These are phyloP conservation scores for Olyra latifolia DNA, from an alignment of 176 grass and related monocot species.

Conservation along the genomic window DNA sequence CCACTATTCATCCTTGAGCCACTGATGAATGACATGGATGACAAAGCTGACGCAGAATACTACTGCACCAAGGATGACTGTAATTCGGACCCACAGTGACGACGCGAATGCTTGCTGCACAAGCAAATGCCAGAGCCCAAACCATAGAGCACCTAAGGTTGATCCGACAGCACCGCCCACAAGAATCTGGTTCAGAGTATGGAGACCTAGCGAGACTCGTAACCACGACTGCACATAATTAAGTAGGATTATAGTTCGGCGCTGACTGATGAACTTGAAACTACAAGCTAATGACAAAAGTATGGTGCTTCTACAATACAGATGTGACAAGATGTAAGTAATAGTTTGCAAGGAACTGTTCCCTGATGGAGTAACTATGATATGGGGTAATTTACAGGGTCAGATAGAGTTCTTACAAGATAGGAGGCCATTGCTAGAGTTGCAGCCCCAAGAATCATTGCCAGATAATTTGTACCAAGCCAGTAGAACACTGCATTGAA, in stretches of 20 bases:
- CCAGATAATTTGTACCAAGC: conserved; percentile 50
- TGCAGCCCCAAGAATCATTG: conserved; percentile 44
- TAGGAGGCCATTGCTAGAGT: conserved; percentile 52
- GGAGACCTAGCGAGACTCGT: conserved; percentile 73
- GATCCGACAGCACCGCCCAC: conserved; percentile 66
- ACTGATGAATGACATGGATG: conserved; percentile 50
- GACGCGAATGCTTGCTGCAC: conserved; percentile 56
- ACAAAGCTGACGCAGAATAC: conserved; percentile 41
- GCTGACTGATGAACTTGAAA: not conserved
- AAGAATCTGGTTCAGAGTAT: conserved; percentile 72
- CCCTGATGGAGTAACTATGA: not conserved
- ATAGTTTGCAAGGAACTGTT: not conserved
- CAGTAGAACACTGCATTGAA: conserved; percentile 59
- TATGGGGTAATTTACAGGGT: not conserved
- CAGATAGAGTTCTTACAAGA: conserved; percentile 57
- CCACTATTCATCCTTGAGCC: conserved; percentile 54
- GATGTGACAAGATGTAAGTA: not conserved
- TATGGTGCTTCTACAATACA: not conserved
- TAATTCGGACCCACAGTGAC: conserved; percentile 46
- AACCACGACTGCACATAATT: conserved; percentile 68
- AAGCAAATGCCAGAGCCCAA: conserved; percentile 66
- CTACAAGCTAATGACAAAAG: not conserved
- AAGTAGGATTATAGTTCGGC: conserved; percentile 26
- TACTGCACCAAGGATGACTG: conserved; percentile 47
- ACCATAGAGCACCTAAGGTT: conserved; percentile 49